Conservation (phyloP, 1,139 yeast genomes). For the Yamadazyma triangularis region DNA sequence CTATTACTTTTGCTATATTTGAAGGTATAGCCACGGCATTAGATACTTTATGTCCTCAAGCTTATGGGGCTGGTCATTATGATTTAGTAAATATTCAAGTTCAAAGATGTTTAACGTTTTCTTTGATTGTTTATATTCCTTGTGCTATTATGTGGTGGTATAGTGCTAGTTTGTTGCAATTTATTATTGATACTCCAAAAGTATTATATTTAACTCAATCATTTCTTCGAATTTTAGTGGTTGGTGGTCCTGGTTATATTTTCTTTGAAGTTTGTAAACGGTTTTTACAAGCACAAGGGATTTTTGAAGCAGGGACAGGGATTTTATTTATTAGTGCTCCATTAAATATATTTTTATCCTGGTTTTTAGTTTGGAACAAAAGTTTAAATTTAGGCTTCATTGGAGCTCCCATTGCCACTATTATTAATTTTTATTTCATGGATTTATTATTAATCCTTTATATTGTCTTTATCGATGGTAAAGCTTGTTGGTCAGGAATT, state of each 20-base stretch:
- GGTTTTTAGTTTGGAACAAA: constrained; percentile 73
- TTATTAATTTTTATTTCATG: constrained; percentile 70
- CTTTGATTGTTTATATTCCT: constrained; percentile 54
- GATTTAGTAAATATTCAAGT: constrained; percentile 58
- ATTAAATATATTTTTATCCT: constrained; percentile 64
- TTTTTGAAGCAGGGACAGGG: constrained; percentile 85
- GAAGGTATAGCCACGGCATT: constrained; percentile 87
- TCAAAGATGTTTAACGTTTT: constrained; percentile 59
- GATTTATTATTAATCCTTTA: constrained; percentile 49
- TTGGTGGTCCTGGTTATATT: constrained; percentile 85
- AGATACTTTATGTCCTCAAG: constrained; percentile 85
- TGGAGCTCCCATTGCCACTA: constrained; percentile 74
- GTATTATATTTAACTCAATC: constrained; percentile 60
- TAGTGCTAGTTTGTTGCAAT: constrained; percentile 49
- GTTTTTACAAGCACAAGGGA: constrained; percentile 86
- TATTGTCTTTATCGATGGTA: constrained; percentile 56
- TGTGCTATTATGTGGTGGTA: constrained; percentile 64
- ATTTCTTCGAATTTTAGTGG: constrained; percentile 59
- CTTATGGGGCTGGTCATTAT: constrained; percentile 67
- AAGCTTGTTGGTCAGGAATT: constrained; percentile 69
- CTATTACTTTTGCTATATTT: constrained; percentile 76
- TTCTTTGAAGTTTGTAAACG: constrained; percentile 80
- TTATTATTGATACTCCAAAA: constrained; percentile 53
- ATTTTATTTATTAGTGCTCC: constrained; percentile 79
- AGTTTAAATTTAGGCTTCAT: constrained; percentile 57